phyloP scores from a whole-genome alignment of 305 asterid species.

The Rubia tinctorum region DNA sequence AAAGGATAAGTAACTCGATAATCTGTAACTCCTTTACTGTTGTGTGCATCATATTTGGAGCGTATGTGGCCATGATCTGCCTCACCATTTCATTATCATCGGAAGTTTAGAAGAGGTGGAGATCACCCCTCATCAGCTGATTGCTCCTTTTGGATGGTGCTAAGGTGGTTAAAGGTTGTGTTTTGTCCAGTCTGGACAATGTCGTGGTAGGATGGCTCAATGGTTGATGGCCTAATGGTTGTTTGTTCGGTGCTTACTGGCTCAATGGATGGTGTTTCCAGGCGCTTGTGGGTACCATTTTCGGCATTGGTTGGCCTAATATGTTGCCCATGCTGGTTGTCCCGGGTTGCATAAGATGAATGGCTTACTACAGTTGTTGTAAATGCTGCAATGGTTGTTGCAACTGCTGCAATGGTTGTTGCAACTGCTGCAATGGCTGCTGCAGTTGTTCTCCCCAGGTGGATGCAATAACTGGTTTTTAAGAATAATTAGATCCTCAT shows the following conservation, averaged over 20 bases:
- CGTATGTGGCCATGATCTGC: constrained; percentile 58
- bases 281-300: background rate
- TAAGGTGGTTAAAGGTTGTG: background rate
- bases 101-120: constrained; percentile 35
- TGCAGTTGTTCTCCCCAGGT: constrained; percentile 9
- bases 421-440: background rate
- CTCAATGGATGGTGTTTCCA: background rate
- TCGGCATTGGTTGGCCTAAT: background rate
- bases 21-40: too few species aligned
- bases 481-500: too few species aligned
- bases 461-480: too few species aligned
- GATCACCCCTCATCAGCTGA: constrained; percentile 29
- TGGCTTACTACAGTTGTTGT: constrained; percentile 6
- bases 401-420: background rate
- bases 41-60: constrained; percentile 28
- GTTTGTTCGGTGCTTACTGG: background rate
- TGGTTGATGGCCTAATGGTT: background rate
- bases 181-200: background rate
- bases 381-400: constrained; percentile 9
- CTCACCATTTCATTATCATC: constrained; percentile 63
- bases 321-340: background rate
- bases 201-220: background rate
- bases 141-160: constrained; percentile 20
- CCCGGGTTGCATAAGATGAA: constrained; percentile 1
- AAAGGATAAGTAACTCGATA: too few species aligned